Evolutionary conservation across 345 rosid species (phyloP).

Genomic region (Salix exigua): DNA sequence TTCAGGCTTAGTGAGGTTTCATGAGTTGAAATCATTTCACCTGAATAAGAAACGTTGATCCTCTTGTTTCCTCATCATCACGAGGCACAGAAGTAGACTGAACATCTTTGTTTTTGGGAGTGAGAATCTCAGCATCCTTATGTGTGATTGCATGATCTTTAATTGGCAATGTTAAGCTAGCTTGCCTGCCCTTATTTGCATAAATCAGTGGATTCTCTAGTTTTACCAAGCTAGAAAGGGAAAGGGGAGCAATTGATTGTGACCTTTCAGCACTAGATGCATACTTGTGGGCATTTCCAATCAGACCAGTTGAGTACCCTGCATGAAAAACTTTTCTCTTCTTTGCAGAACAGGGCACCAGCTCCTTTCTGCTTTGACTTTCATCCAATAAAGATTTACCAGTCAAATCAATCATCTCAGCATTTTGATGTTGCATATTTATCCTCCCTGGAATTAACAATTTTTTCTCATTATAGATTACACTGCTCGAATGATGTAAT

Average conservation of each 20-base stretch:
- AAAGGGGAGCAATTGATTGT: slow-evolving; percentile 22
- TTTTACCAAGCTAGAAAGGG: slow-evolving; percentile 31
- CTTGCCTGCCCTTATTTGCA: slow-evolving; percentile 23
- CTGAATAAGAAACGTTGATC: slow-evolving; percentile 71
- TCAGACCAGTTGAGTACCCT: slow-evolving; percentile 20
- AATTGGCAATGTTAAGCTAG: slow-evolving; percentile 23
- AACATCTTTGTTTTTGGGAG: slow-evolving; percentile 24
- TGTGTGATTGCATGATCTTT: slow-evolving; percentile 24
- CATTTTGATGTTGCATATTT: slow-evolving; percentile 19
- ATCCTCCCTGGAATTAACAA: slow-evolving; percentile 22
- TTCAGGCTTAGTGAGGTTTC: neutral
- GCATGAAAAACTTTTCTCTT: slow-evolving; percentile 43
- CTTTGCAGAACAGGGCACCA: slow-evolving; percentile 42
- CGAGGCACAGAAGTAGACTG: slow-evolving; percentile 26
- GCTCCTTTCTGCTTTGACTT: slow-evolving; percentile 37
- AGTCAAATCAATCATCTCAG: slow-evolving; percentile 31
- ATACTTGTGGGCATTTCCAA: slow-evolving; percentile 8
- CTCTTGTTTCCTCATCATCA: slow-evolving; percentile 55
- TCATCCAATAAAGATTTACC: slow-evolving; percentile 20
- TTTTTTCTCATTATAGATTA: slow-evolving; percentile 28
- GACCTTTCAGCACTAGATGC: slow-evolving; percentile 26
- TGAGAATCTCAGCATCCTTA: slow-evolving; percentile 10
- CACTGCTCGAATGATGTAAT: slow-evolving; percentile 38
- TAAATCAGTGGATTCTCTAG: slow-evolving; percentile 21
- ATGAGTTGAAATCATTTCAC: slow-evolving; percentile 28